A percentile compares a stretch with the other conserved stretches of the same genome.
phyloP scores from a whole-genome alignment of 192 early-diverging fungal genomes.

The Funneliformis geosporum region DNA sequence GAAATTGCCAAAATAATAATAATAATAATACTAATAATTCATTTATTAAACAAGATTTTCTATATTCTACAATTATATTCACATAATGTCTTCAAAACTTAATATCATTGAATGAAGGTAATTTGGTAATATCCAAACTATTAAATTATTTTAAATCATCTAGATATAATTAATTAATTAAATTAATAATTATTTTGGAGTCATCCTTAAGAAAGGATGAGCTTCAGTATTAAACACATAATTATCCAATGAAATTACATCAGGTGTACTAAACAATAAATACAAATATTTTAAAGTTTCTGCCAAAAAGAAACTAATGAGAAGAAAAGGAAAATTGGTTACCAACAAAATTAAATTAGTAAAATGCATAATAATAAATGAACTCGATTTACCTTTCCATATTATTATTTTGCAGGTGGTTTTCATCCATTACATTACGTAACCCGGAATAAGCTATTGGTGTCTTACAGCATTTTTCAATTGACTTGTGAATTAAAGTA shows the following conservation, averaged over 20 bases:
- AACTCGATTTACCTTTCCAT: conserved; percentile 52
- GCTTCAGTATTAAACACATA: conserved; percentile 96
- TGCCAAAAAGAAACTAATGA: conserved; percentile 44
- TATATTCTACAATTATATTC: too few relatives aligned
- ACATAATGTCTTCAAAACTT: too few relatives aligned
- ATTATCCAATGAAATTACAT: conserved; percentile 65
- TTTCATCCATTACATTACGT: conserved; percentile 38
- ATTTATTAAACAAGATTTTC: too few relatives aligned
- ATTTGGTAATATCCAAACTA: too few relatives aligned
- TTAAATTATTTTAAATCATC: neutral
- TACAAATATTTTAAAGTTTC: conserved; percentile 96
- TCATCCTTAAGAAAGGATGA: conserved; percentile 60
- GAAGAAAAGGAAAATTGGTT: neutral
- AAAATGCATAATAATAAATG: neutral
- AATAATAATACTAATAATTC: too few relatives aligned
- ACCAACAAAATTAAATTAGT: neutral
- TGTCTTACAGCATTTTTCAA: conserved; percentile 52
- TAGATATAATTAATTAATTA: neutral
- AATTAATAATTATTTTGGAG: neutral
- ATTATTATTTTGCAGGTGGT: conserved; percentile 42
- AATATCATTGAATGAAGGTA: too few relatives aligned
- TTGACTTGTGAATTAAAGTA: conserved; percentile 29
- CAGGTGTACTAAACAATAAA: conserved; percentile 74
- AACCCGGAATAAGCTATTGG: conserved; percentile 54
- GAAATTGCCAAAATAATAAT: too few relatives aligned